phyloP scores from a whole-genome alignment of 495 filamentous ascomycete species.

The Amniculicola lignicola region DNA sequence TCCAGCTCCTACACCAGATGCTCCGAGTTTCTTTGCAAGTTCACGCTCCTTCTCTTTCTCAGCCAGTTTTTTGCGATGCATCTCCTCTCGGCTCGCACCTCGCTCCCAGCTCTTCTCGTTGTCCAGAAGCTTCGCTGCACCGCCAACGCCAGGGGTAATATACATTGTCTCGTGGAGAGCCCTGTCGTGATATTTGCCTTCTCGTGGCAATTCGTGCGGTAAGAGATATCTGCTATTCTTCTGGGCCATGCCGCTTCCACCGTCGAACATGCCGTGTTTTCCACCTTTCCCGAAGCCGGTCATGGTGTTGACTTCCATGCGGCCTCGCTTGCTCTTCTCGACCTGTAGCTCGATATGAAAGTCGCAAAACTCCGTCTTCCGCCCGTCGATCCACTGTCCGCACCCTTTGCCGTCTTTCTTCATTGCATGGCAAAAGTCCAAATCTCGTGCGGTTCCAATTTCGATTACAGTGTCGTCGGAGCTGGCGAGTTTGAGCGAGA shows the following conservation, averaged over 20 bases:
- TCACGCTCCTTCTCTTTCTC: constrained; percentile 77
- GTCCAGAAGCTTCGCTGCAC: constrained; percentile 65
- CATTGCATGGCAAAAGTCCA: constrained; percentile 81
- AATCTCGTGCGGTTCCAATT: constrained; percentile 77
- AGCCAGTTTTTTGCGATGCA: constrained; percentile 63
- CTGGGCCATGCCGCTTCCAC: no score
- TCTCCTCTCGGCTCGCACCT: constrained; percentile 60
- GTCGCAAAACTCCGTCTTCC: constrained; percentile 87
- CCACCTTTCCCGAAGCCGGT: constrained; percentile 39
- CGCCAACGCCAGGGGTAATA: constrained; percentile 40
- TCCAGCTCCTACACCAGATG: constrained; percentile 63
- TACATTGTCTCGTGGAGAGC: constrained; percentile 36
- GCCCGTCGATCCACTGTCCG: constrained; percentile 77
- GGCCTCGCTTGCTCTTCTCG: constrained; percentile 61
- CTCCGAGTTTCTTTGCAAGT: constrained; percentile 66
- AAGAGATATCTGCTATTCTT: no score
- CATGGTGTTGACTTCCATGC: constrained; percentile 80
- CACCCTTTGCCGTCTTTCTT: constrained; percentile 82
- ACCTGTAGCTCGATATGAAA: constrained; percentile 83
- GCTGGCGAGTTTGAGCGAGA: constrained; percentile 76
- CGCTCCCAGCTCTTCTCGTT: constrained; percentile 57
- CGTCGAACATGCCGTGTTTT: constrained; percentile 37
- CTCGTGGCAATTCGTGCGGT: constrained; percentile 44
- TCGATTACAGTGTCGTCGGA: constrained; percentile 88
- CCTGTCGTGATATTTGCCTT: constrained; percentile 59